phyloP scores from a whole-genome alignment of 1,284 basidiomycete genomes.

The Neolentinus lepideus region DNA sequence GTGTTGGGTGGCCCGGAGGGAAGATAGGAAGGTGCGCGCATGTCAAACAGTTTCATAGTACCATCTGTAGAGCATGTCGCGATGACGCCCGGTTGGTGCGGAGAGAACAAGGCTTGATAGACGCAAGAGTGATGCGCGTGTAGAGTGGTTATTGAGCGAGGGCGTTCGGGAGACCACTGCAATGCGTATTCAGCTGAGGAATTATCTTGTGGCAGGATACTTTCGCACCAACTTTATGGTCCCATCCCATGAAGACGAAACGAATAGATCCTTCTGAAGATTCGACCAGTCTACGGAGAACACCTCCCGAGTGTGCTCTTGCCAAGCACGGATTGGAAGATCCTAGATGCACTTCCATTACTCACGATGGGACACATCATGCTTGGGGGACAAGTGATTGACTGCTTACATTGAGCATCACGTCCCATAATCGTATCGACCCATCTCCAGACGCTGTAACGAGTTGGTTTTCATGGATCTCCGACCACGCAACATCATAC shows the following conservation, averaged over 20 bases:
- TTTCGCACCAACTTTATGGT: constrained; percentile 76
- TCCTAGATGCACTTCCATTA: constrained; percentile 48
- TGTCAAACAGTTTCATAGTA: constrained; percentile 74
- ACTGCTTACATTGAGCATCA: constrained; percentile 71
- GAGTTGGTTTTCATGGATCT: constrained; percentile 92
- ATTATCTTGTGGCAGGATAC: not conserved
- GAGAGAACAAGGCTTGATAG: constrained; percentile 88
- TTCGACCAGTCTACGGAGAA: constrained; percentile 98
- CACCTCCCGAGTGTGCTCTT: constrained; percentile 89
- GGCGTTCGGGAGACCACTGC: constrained; percentile 84
- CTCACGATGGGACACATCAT: constrained; percentile 10
- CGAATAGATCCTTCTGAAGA: constrained; percentile 85
- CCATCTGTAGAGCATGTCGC: constrained; percentile 86
- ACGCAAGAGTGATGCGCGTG: constrained; percentile 81
- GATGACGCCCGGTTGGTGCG: constrained; percentile 78
- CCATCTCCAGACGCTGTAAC: constrained; percentile 89
- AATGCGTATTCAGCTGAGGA: not conserved
- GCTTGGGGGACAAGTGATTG: too few species aligned
- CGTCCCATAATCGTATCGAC: constrained; percentile 88
- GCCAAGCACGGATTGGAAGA: constrained; percentile 86
- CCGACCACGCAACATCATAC: constrained; percentile 91
- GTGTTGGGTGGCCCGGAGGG: constrained; percentile 24
- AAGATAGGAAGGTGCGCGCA: constrained; percentile 49
- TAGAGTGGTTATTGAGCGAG: constrained; percentile 73
- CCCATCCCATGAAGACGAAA: constrained; percentile 91